Base-by-base conservation (phyloP, 1,284 basidiomycete genomes). In the Sporisorium sorghi region DNA sequence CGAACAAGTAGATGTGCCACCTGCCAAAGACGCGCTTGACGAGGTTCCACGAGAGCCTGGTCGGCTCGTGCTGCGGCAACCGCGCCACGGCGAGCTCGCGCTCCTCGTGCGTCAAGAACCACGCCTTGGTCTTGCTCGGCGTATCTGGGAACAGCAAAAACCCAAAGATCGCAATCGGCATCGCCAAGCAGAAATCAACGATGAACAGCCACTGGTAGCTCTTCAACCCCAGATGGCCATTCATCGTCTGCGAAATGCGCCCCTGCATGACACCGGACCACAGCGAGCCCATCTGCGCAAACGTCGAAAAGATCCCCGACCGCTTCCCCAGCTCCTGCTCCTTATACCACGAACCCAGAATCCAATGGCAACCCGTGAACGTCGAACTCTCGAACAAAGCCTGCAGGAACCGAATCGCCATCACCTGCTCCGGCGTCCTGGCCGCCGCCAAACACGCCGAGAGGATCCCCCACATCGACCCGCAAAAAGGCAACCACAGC, bases 141-240 rank as follows among this genome's bases (percentile, higher is more conserved):
- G 90, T 87, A 77, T 91, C 90, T 11, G 91, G 91, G 77, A 92
- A 92, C 23, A 91, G 86, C 24, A 90, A 74, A 75, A 90, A 91
- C 0, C 91, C 91, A 77, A 92, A 91, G 5, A 91, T 75, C 0
- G 91, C 81, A 39, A 82, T 80, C n/a, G 90, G 90, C 8, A 92
- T 82, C 2, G 91, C 91, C 54, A 92, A 91, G 17, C 90, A 84
- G 3, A 90, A 90, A 77, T 92, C 90, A 37, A 92, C 89, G 66
- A 92, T 89, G 80, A 91, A 76, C 87, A 91, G 85, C 91, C 90
- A 92, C 79, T 89, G 87, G 89, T 90, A 92, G 17, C 90, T 90
- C 68, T 88, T 89, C 10, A 89, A 85, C 12, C 90, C 89, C 14
- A 85, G 84, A 43, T 84, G 79, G 2, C 90, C 90, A 58, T 89